These are phyloP conservation scores for Adansonia rubrostipa DNA, from an alignment of 441 rosid species.

Conservation along the genomic window DNA sequence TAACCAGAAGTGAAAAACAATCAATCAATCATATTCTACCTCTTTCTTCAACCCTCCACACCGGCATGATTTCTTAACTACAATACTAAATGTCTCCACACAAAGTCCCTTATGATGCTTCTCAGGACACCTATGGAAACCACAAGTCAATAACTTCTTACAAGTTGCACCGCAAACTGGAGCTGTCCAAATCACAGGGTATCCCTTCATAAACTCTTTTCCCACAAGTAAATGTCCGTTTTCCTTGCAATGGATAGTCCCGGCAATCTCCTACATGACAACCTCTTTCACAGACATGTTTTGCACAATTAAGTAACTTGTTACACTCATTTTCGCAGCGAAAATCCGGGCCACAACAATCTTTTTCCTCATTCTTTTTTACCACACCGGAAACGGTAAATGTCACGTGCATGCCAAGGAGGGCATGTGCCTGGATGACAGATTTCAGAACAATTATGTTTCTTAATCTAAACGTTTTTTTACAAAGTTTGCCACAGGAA, in stretches of 20 bases:
- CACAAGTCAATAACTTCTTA: constrained; percentile 72
- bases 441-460: constrained; percentile 59
- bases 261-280: constrained; percentile 84
- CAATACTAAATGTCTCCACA: constrained; percentile 81
- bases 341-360: constrained; percentile 73
- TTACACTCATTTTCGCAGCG: constrained; percentile 70
- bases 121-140: constrained; percentile 79
- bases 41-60: constrained; percentile 83
- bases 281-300: constrained; percentile 78
- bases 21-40: constrained; percentile 49
- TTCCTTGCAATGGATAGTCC: constrained; percentile 76
- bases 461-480: constrained; percentile 48
- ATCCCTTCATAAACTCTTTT: constrained; percentile 74
- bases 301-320: constrained; percentile 63
- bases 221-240: constrained; percentile 85
- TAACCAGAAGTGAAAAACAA: constrained; percentile 11
- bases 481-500: constrained; percentile 60
- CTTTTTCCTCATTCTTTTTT: constrained; percentile 60
- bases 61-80: constrained; percentile 68
- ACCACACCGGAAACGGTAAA: constrained; percentile 63
- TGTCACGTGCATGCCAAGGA: constrained; percentile 64
- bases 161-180: constrained; percentile 88
- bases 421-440: constrained; percentile 82
- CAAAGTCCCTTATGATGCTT: constrained; percentile 81
- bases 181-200: constrained; percentile 67